Base-by-base conservation (phyloP, 2,329 filamentous ascomycete genomes). In the Neofusicoccum parvum region DNA sequence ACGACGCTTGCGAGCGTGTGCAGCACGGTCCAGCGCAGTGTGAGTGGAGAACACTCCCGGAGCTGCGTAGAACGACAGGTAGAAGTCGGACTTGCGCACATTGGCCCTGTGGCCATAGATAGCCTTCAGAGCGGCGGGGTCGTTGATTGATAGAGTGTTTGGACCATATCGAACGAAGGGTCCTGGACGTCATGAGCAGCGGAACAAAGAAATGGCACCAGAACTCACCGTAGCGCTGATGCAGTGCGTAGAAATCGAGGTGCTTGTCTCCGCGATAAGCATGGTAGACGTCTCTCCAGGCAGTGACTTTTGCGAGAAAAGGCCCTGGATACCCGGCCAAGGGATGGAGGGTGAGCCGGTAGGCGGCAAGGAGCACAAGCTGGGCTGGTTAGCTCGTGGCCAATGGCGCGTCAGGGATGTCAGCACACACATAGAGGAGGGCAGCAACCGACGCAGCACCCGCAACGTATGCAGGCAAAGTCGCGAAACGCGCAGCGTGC, bases 141-240 rank as follows among this genome's bases (percentile, higher is more conserved):
- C 88, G 82, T 95, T 94, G 80, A 96, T 87, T 0, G 89, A 92
- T 46, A 96, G 80, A 66, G 86, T 87, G 76, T 92, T 92, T 49
- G 92, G 92, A 0, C 90, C 90, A 69, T 90, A 91, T 37, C 92
- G 90, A 17, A 94, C 90, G 62, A 88, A 76, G 11, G 45, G 11
- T 11, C 56, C 56, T 60, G 5, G 39, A 45, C 27, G n/a, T 7
- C 41, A n/a, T 46, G 7, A 46, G 43, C 11, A 34, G 9, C 3
- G 2, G 41, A 12, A 51, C 49, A 32, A 27, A 11, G 49, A 76
- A 81, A 5, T 14, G 2, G n/a, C 3, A 7, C 3, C 3, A 10
- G 3, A 4, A 15, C 51, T 32, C 1, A 48, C 90, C 91, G 72
- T 96, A 92, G 73, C 85, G 83, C 70, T 88, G 80, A 75, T 96